Percentiles rank a stretch among this genome's conserved stretches.
Evolutionary conservation across 2,329 filamentous ascomycete genomes (phyloP).

Genomic region (Botrytis hyacinthi): DNA sequence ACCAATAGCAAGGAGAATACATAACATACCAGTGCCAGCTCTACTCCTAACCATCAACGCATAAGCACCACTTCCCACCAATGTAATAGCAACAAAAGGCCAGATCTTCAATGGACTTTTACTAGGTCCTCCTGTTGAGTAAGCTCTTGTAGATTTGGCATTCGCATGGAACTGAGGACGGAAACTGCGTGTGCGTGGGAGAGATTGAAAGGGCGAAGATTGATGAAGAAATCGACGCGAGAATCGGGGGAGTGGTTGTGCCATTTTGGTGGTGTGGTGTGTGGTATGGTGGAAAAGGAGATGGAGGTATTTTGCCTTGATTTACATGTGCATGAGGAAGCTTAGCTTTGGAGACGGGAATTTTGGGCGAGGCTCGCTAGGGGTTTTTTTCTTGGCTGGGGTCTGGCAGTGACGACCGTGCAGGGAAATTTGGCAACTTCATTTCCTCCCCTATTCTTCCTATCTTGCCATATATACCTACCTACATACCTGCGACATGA

Average conservation of each 20-base stretch:
- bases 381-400: background rate
- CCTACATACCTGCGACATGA: background rate
- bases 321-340: slow-evolving; percentile 7
- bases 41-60: slow-evolving; percentile 50
- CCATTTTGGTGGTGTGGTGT: slow-evolving; percentile 27
- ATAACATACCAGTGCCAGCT: slow-evolving; percentile 37
- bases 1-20: background rate
- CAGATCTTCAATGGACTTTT: slow-evolving; percentile 41
- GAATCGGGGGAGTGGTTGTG: slow-evolving; percentile 31
- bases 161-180: slow-evolving; percentile 25
- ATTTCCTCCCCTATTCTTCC: background rate
- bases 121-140: slow-evolving; percentile 36
- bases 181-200: slow-evolving; percentile 26
- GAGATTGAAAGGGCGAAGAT: slow-evolving; percentile 26
- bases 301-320: background rate
- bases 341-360: slow-evolving; percentile 1
- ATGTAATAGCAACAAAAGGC: slow-evolving; percentile 44
- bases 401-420: background rate
- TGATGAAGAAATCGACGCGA: slow-evolving; percentile 33
- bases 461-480: background rate
- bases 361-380: slow-evolving; percentile 1
- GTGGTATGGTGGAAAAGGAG: background rate
- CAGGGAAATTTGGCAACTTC: slow-evolving; percentile 5
- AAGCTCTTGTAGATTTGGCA: slow-evolving; percentile 25
- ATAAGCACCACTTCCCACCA: slow-evolving; percentile 50